Base-by-base conservation (phyloP, 768 basidiomycete genomes). In the Suillus fuscotomentosus region DNA sequence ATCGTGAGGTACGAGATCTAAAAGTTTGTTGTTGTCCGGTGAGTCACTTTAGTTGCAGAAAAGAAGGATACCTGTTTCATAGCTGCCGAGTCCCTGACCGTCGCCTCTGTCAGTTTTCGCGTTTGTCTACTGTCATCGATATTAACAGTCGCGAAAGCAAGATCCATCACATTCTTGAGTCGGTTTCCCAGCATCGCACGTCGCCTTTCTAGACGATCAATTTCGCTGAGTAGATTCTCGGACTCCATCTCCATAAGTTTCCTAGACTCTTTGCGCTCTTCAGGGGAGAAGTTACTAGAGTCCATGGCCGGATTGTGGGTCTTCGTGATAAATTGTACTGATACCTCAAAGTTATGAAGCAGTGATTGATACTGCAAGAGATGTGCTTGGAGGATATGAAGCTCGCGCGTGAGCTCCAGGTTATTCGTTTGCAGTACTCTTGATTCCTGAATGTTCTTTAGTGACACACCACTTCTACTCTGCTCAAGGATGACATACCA, bases 331-430 rank as follows among this genome's bases (percentile, higher is more conserved):
- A 88, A 88, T 0, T 63, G n/a, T 3, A 88, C 79, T 0, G 83
- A 78, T 65, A 85, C 83, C 31, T 70, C 71, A 68, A 88, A 87
- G 65, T 87, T 84, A 3, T 82, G 76, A 38, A 88, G 77, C 31
- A 88, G 79, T 14, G 80, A 78, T 11, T 77, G 79, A 69, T 86
- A 85, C 68, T 86, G 84, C 41, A 87, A 75, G 7, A 88, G 75
- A 70, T 87, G 86, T 0, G 87, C 87, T 53, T 84, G 83, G 38
- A 87, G 71, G 66, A 83, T 77, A 67, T 88, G 84, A 41, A 88
- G 77, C 65, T 86, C 82, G 14, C 79, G 81, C 1, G 86, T 86
- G 34, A 85, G 73, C 5, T 72, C 65, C 53, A 81, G 78, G 38
- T 80, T 77, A 54, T 79, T 77, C 31, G 73, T 80, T 4, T 55